Conservation (phyloP, 108 stramenopile genomes). For the Stephanodiscus minutulus region DNA sequence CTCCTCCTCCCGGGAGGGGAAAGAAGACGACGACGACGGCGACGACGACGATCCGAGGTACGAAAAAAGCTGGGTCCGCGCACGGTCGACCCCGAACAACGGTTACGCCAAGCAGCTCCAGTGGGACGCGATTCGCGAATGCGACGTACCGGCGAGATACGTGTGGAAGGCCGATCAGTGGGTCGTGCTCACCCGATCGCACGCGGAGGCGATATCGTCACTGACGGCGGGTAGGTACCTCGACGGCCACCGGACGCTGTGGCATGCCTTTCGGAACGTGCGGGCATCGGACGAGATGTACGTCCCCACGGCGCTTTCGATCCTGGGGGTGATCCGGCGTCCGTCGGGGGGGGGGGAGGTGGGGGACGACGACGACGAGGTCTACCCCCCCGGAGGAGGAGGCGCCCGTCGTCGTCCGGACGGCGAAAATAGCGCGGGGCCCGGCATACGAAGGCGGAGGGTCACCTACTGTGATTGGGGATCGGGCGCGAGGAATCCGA, state of each 20-base stretch:
- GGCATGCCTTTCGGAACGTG: constrained; percentile 66
- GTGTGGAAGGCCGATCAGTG: constrained; percentile 95
- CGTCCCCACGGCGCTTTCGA: constrained; percentile 75
- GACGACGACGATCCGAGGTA: constrained; percentile 22
- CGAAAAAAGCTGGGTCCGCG: constrained; percentile 68
- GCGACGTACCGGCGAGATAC: constrained; percentile 56
- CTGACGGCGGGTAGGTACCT: constrained; percentile 42
- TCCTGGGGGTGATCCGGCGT: constrained; percentile 53
- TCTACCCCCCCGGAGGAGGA: no score
- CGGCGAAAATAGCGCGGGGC: constrained; percentile 34
- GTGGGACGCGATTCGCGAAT: constrained; percentile 71
- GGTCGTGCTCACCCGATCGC: constrained; percentile 64
- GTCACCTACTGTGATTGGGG: constrained; percentile 87
- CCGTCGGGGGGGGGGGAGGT: constrained; percentile 17
- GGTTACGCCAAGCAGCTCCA: constrained; percentile 81
- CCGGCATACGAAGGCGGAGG: constrained; percentile 48
- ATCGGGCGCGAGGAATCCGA: no score
- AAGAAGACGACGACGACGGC: neutral
- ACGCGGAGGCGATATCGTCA: constrained; percentile 60
- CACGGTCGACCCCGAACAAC: constrained; percentile 75
- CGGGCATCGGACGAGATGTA: constrained; percentile 90
- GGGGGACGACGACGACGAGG: constrained; percentile 15
- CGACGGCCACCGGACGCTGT: constrained; percentile 65
- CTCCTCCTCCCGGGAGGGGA: neutral
- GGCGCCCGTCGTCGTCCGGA: constrained; percentile 2